Conservation (phyloP, 495 filamentous ascomycete genomes). For the Neurospora sp. region DNA sequence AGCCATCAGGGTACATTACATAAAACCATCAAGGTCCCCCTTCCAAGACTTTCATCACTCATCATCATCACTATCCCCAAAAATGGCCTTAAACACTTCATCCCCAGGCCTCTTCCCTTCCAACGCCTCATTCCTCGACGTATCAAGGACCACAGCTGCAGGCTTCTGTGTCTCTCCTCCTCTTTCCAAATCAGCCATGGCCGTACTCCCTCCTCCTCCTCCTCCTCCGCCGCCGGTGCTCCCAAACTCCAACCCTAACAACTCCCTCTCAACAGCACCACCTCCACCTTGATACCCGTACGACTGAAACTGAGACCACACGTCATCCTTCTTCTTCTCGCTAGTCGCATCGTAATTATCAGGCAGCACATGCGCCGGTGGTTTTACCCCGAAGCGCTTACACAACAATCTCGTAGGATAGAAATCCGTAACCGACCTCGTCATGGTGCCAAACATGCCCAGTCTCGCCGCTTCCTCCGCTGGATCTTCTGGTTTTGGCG, state of each 20-base stretch:
- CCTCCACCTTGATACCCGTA: background rate
- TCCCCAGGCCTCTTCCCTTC: slow-evolving; percentile 74
- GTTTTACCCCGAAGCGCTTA: slow-evolving; percentile 81
- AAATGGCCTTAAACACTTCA: slow-evolving; percentile 88
- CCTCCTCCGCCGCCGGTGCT: slow-evolving; percentile 5
- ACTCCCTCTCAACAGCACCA: background rate
- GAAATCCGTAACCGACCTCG: slow-evolving; percentile 59
- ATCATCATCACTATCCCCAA: slow-evolving; percentile 79
- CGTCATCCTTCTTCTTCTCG: slow-evolving; percentile 23
- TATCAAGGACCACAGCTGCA: slow-evolving; percentile 42
- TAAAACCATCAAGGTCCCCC: background rate
- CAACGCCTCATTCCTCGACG: slow-evolving; percentile 75
- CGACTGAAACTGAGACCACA: slow-evolving; percentile 26
- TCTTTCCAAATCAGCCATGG: background rate
- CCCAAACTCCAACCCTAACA: slow-evolving; percentile 2
- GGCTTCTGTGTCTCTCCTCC: background rate
- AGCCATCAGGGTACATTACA: background rate
- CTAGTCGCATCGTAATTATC: slow-evolving; percentile 37
- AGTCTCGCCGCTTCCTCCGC: slow-evolving; percentile 80
- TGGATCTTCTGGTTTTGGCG: slow-evolving; percentile 60
- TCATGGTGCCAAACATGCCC: slow-evolving; percentile 89
- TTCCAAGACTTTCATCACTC: slow-evolving; percentile 20
- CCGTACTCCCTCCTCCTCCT: slow-evolving; percentile 23
- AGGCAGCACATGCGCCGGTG: slow-evolving; percentile 58
- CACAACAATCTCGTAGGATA: slow-evolving; percentile 77